These are phyloP conservation scores for Populus trichocarpa DNA, from an alignment of 441 rosid genomes.

Conservation along the genomic window DNA sequence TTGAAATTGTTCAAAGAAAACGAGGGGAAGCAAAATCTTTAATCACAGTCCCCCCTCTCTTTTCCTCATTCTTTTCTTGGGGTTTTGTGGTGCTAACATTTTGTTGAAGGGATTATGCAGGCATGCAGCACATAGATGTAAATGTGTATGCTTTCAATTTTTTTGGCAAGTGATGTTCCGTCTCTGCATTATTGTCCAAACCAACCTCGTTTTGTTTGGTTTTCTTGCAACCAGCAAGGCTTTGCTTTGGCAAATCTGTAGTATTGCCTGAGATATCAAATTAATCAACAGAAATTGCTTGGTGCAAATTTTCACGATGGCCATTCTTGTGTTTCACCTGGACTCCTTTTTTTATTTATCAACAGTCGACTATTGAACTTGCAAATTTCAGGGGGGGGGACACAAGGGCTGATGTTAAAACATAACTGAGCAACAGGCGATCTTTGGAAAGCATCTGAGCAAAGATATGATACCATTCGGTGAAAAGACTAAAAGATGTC, in stretches of 20 bases:
- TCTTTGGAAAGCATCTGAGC: background rate
- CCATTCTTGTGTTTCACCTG: background rate
- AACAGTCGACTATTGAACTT: background rate
- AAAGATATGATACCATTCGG: conserved; percentile 6
- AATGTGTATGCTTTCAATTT: conserved; percentile 13
- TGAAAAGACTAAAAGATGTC: conserved; percentile 12
- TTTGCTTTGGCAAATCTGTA: background rate
- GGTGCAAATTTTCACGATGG: background rate
- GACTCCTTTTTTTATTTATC: background rate
- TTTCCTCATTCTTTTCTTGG: conserved; percentile 20
- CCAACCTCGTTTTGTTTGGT: background rate
- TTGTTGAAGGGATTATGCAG: conserved; percentile 14
- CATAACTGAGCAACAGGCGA: background rate
- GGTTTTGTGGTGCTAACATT: conserved; percentile 29
- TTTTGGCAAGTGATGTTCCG: conserved; percentile 1
- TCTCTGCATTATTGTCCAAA: conserved; percentile 16
- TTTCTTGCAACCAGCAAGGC: conserved; percentile 4
- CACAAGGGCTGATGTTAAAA: background rate
- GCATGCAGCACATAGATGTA: conserved; percentile 29
- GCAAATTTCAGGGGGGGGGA: background rate
- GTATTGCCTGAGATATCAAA: conserved; percentile 7
- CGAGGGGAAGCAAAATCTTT: conserved; percentile 17
- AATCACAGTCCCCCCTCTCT: background rate
- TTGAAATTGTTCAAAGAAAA: conserved; percentile 20
- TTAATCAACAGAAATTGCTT: background rate